Conservation (phyloP, 1,139 yeast species). For the Pichia sp. region DNA sequence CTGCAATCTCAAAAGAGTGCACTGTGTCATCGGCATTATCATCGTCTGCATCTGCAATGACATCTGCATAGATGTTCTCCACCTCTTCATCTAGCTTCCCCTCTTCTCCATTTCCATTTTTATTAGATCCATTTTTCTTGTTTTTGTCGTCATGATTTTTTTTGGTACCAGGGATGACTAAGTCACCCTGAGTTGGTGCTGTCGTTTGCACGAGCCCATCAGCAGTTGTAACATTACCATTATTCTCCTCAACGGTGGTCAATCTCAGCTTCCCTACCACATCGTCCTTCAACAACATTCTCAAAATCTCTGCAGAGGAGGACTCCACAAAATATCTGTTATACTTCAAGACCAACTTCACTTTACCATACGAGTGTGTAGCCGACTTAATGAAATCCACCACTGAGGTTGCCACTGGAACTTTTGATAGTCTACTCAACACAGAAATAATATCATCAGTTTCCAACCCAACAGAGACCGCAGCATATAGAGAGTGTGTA, state of each 20-base stretch:
- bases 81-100: constrained; percentile 33
- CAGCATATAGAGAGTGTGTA: constrained; percentile 91
- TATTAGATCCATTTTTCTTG: constrained; percentile 18
- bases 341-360: constrained; percentile 86
- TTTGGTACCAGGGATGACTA: constrained; percentile 61
- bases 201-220: constrained; percentile 48
- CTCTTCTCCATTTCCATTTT: constrained; percentile 39
- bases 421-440: constrained; percentile 81
- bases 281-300: constrained; percentile 83
- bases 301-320: constrained; percentile 87
- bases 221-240: constrained; percentile 37
- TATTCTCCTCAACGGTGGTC: constrained; percentile 29
- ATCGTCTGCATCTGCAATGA: constrained; percentile 62
- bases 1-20: constrained; percentile 88
- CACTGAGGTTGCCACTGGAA: constrained; percentile 88
- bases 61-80: constrained; percentile 70
- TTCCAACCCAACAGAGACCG: constrained; percentile 95
- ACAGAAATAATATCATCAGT: constrained; percentile 93
- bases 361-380: constrained; percentile 93
- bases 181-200: constrained; percentile 54
- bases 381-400: constrained; percentile 81
- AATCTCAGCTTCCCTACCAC: constrained; percentile 85
- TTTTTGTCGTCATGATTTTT: constrained; percentile 21
- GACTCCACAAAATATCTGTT: constrained; percentile 96
- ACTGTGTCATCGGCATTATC: constrained; percentile 92